These are phyloP conservation scores for Blastobotrys apis DNA, from an alignment of 1,139 yeast species.

Conservation along the genomic window DNA sequence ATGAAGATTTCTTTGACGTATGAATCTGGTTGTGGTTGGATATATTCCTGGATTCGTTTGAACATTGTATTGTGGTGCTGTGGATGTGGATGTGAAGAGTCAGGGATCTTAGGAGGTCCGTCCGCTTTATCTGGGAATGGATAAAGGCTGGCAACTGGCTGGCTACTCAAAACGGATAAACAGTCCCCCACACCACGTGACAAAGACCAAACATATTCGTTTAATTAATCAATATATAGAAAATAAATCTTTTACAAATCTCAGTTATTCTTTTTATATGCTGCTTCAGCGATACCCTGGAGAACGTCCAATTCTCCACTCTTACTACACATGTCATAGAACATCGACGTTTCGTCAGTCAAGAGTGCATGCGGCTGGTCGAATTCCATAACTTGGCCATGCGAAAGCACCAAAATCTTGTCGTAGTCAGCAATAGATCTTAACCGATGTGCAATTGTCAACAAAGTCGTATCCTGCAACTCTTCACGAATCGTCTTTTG, in stretches of 20 bases:
- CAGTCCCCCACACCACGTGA: too few species aligned
- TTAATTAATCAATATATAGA: too few species aligned
- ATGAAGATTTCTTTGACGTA: constrained; percentile 31
- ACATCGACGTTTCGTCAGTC: constrained; percentile 54
- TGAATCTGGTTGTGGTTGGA: neutral
- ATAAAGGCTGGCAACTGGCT: too few species aligned
- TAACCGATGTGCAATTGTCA: constrained; percentile 94
- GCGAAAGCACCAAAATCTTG: constrained; percentile 90
- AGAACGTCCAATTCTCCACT: constrained; percentile 87
- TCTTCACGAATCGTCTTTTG: constrained; percentile 89
- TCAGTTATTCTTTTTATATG: constrained; percentile 20
- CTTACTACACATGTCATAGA: constrained; percentile 85
- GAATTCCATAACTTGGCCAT: constrained; percentile 83
- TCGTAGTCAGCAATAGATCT: constrained; percentile 93
- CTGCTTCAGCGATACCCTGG: constrained; percentile 64
- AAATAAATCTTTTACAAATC: too few species aligned
- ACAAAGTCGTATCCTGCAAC: constrained; percentile 72
- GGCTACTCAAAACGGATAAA: too few species aligned
- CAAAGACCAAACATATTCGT: too few species aligned
- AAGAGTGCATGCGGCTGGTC: constrained; percentile 81
- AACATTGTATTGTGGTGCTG: too few species aligned
- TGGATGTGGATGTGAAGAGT: too few species aligned
- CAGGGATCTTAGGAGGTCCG: too few species aligned
- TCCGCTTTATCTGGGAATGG: too few species aligned
- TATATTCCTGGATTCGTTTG: too few species aligned